phyloP scores from a whole-genome alignment of 2,329 filamentous ascomycete genomes.

The Kalmusia sp. region DNA sequence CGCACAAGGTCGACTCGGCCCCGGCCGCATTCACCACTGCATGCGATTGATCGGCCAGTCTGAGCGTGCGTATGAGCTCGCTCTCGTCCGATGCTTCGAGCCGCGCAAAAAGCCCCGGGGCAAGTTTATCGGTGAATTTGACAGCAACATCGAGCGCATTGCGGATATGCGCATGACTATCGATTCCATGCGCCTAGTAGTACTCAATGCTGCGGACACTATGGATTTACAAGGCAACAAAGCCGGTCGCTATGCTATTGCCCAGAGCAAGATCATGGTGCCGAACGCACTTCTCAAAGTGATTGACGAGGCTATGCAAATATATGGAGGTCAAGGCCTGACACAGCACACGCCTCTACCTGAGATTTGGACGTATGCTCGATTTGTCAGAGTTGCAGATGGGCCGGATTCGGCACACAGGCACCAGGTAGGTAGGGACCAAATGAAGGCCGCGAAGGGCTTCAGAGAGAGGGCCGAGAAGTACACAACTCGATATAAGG shows the following conservation, averaged over 20 bases:
- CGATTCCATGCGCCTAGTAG: slow-evolving; percentile 49
- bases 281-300: slow-evolving; percentile 49
- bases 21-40: slow-evolving; percentile 53
- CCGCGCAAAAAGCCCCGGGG: slow-evolving; percentile 49
- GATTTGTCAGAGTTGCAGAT: slow-evolving; percentile 52
- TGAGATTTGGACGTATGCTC: slow-evolving; percentile 53
- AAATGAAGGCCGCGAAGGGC: slow-evolving; percentile 49
- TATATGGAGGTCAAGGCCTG: slow-evolving; percentile 51
- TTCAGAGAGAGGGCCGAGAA: slow-evolving; percentile 43
- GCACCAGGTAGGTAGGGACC: slow-evolving; percentile 52
- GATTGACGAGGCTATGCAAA: slow-evolving; percentile 54
- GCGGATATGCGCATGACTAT: slow-evolving; percentile 53
- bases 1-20: slow-evolving; percentile 50
- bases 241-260: slow-evolving; percentile 50
- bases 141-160: slow-evolving; percentile 51
- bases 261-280: slow-evolving; percentile 52
- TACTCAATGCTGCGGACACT: slow-evolving; percentile 51
- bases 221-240: slow-evolving; percentile 53
- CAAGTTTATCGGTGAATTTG: slow-evolving; percentile 51
- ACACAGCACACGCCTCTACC: slow-evolving; percentile 52
- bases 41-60: slow-evolving; percentile 53
- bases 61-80: slow-evolving; percentile 52
- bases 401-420: slow-evolving; percentile 52
- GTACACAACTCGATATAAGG: slow-evolving; percentile 44
- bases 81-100: slow-evolving; percentile 48